These are phyloP conservation scores for Exophiala oligosperma DNA, from an alignment of 2,329 filamentous ascomycete genomes.

Conservation along the genomic window DNA sequence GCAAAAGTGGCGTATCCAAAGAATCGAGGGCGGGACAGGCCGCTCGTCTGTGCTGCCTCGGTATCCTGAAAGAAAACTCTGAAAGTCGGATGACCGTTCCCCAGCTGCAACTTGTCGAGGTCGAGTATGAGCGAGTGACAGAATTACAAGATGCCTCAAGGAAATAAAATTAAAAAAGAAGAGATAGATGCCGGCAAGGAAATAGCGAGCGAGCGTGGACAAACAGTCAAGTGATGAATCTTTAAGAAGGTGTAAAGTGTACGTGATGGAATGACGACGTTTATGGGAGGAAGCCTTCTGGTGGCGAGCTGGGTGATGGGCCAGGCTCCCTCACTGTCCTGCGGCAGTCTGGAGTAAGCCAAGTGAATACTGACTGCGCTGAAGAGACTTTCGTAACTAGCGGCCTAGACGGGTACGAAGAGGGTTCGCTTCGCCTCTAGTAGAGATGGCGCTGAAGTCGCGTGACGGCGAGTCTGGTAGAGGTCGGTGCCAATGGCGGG, in stretches of 20 bases:
- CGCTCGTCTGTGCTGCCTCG: conserved; percentile 17
- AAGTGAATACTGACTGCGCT: too few relatives aligned
- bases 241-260: conserved; percentile 4
- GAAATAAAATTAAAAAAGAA: conserved; percentile 13
- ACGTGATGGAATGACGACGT: conserved; percentile 25
- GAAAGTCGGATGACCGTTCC: neutral
- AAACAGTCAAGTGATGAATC: conserved; percentile 12
- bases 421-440: conserved; percentile 1
- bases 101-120: neutral
- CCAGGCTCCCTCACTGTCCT: too few relatives aligned
- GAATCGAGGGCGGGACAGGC: conserved; percentile 8
- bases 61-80: conserved; percentile 5
- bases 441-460: conserved; percentile 6
- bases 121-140: conserved; percentile 22
- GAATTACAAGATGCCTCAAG: conserved; percentile 21
- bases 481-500: neutral
- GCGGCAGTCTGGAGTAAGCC: neutral
- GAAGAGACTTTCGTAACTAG: neutral
- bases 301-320: conserved; percentile 15
- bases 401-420: neutral
- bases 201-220: conserved; percentile 20
- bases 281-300: conserved; percentile 14
- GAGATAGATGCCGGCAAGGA: conserved; percentile 5
- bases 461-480: conserved; percentile 6
- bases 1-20: conserved; percentile 1